Evolutionary conservation across 1,284 basidiomycete genomes (phyloP).

Genomic region (Ustilago esculenta): DNA sequence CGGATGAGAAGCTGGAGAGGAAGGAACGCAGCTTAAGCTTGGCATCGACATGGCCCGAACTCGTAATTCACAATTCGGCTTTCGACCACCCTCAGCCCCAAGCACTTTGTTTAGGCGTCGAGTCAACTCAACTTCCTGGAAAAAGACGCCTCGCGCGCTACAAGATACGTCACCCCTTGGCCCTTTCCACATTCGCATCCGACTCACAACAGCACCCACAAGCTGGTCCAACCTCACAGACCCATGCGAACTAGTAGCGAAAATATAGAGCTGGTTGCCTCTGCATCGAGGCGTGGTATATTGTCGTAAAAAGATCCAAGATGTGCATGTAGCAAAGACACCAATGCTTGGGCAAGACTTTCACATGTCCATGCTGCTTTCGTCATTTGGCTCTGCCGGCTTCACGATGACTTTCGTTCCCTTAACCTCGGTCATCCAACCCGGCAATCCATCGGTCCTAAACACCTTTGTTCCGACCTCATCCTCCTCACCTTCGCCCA

Average conservation of each 20-base stretch:
- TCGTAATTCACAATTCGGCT: not conserved
- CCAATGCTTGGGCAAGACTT: no score
- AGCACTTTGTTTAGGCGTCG: no score
- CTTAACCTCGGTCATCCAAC: constrained; percentile 52
- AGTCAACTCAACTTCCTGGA: not conserved
- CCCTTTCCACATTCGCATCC: not conserved
- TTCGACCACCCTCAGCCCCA: constrained; percentile 2
- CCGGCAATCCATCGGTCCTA: constrained; percentile 41
- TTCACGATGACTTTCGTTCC: constrained; percentile 49
- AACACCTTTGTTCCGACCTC: not conserved
- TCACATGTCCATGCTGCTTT: constrained; percentile 45
- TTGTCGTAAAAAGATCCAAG: not conserved
- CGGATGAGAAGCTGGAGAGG: not conserved
- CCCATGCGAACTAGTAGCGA: no score
- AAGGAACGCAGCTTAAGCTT: not conserved
- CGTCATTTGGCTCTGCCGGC: constrained; percentile 21
- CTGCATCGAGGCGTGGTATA: constrained; percentile 5
- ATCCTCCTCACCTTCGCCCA: constrained; percentile 19
- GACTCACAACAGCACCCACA: no score
- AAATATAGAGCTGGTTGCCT: no score
- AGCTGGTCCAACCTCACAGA: no score
- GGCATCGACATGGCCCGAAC: constrained; percentile 2
- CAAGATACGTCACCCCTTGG: constrained; percentile 3
- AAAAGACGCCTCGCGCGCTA: no score
- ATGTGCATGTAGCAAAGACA: no score